Conservation (phyloP, 352 stramenopile species). For the Pythium pyrilobum region DNA sequence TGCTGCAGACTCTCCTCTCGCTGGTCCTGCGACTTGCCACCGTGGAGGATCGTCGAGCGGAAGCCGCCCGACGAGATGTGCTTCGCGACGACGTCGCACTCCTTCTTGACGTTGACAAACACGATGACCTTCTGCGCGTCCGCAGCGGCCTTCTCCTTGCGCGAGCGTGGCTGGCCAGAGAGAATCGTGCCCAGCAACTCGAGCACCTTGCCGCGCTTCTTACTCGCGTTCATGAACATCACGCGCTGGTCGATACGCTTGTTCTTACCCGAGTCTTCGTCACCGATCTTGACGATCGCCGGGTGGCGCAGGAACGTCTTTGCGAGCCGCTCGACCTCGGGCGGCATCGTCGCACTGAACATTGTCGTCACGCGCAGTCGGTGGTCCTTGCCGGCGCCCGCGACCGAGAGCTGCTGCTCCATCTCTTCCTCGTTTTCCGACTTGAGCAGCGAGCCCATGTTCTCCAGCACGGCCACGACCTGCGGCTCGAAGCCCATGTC, state of each 20-base stretch:
- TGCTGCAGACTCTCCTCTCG: slow-evolving; percentile 89
- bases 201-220: slow-evolving; percentile 89
- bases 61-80: slow-evolving; percentile 90
- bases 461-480: slow-evolving; percentile 95
- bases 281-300: slow-evolving; percentile 97
- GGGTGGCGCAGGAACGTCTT: slow-evolving; percentile 96
- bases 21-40: slow-evolving; percentile 96
- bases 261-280: slow-evolving; percentile 97
- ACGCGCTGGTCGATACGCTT: slow-evolving; percentile 97
- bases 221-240: slow-evolving; percentile 87
- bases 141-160: slow-evolving; percentile 60
- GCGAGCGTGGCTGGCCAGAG: slow-evolving; percentile 51
- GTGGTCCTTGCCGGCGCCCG: slow-evolving; percentile 47
- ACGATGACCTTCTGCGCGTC: slow-evolving; percentile 96
- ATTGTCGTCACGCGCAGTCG: slow-evolving; percentile 91
- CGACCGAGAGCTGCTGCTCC: slow-evolving; percentile 89
- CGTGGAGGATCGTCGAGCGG: slow-evolving; percentile 93
- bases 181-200: slow-evolving; percentile 87
- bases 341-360: slow-evolving; percentile 99
- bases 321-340: slow-evolving; percentile 96
- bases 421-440: slow-evolving; percentile 95
- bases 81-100: slow-evolving; percentile 93
- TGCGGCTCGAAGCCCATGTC: slow-evolving; percentile 97
- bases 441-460: slow-evolving; percentile 96
- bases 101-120: slow-evolving; percentile 99